Conservation (phyloP, 2,329 filamentous ascomycete genomes). For the Claviceps quebecensis region DNA sequence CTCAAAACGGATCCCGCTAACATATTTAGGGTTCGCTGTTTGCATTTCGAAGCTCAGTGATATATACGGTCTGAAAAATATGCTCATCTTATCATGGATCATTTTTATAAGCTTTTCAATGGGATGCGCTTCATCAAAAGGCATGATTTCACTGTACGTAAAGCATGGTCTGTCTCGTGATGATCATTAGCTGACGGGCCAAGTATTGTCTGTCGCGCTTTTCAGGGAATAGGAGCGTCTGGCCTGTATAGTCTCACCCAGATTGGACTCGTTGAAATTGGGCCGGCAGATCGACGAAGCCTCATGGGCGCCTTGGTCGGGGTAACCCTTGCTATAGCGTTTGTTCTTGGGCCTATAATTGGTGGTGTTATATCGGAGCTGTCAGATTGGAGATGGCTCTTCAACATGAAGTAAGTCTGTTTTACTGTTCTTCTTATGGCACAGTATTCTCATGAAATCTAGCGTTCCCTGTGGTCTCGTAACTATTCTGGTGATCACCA, state of each 20-base stretch:
- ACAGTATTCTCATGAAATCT: constrained; percentile 6
- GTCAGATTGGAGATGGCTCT: constrained; percentile 44
- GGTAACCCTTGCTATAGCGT: constrained; percentile 40
- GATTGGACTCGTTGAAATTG: constrained; percentile 41
- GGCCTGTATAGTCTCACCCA: constrained; percentile 47
- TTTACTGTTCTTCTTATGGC: background rate
- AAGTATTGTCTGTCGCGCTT: constrained; percentile 43
- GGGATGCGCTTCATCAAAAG: constrained; percentile 34
- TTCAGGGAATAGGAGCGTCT: constrained; percentile 47
- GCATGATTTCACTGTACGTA: constrained; percentile 37
- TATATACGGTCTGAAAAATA: constrained; percentile 40
- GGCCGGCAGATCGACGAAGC: constrained; percentile 36
- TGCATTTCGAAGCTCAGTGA: constrained; percentile 45
- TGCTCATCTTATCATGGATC: constrained; percentile 36
- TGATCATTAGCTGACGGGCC: constrained; percentile 9
- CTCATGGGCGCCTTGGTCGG: constrained; percentile 42
- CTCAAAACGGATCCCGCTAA: constrained; percentile 3
- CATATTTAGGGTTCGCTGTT: constrained; percentile 35
- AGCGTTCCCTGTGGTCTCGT: constrained; percentile 36
- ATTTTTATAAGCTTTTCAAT: constrained; percentile 42
- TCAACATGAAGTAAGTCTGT: constrained; percentile 42
- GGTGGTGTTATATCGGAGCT: constrained; percentile 41
- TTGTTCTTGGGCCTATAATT: constrained; percentile 43
- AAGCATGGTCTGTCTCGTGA: background rate
- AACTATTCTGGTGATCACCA: constrained; percentile 32